Percentiles rank a stretch among this genome's conserved stretches.
These are phyloP conservation scores for Trapa bicornis DNA, from an alignment of 345 rosid genomes.

Conservation along the genomic window DNA sequence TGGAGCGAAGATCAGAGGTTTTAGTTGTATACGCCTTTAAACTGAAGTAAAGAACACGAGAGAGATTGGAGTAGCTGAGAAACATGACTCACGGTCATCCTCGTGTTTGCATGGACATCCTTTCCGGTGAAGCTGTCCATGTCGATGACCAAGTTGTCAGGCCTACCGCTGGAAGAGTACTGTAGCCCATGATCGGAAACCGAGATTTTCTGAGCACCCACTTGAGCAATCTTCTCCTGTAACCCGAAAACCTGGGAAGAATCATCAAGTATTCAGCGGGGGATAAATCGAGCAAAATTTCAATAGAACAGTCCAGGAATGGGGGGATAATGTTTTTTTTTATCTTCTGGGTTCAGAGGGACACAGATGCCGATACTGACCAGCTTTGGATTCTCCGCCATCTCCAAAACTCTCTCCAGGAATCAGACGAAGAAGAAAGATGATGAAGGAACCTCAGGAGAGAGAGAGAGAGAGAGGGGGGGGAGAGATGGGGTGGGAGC, in stretches of 20 bases:
- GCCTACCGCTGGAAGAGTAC: constrained; percentile 16
- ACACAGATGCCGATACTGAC: constrained; percentile 22
- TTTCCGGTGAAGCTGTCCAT: constrained; percentile 47
- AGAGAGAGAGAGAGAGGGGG: not conserved
- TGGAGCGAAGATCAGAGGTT: not conserved
- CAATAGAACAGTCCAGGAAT: constrained; percentile 17
- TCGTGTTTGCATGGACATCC: constrained; percentile 35
- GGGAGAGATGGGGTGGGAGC: not conserved
- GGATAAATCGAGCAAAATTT: not conserved
- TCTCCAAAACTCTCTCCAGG: constrained; percentile 22
- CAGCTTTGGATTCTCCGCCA: constrained; percentile 46
- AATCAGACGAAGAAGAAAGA: constrained; percentile 3
- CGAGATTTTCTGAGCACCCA: constrained; percentile 21
- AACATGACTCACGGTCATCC: constrained; percentile 32
- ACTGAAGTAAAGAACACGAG: not conserved
- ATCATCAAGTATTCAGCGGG: not conserved
- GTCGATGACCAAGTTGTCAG: constrained; percentile 60
- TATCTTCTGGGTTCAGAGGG: not conserved
- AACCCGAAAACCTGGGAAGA: constrained; percentile 6
- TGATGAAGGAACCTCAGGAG: not conserved
- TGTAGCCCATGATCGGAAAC: constrained; percentile 43
- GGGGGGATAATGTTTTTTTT: not conserved
- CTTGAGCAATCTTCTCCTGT: constrained; percentile 11
- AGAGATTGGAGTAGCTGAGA: not conserved
- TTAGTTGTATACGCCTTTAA: not conserved